Evolutionary conservation across 2,329 filamentous ascomycete genomes (phyloP), one percentile per base, ranked within the genome.

Genomic region (Trichoderma oligosporum): DNA sequence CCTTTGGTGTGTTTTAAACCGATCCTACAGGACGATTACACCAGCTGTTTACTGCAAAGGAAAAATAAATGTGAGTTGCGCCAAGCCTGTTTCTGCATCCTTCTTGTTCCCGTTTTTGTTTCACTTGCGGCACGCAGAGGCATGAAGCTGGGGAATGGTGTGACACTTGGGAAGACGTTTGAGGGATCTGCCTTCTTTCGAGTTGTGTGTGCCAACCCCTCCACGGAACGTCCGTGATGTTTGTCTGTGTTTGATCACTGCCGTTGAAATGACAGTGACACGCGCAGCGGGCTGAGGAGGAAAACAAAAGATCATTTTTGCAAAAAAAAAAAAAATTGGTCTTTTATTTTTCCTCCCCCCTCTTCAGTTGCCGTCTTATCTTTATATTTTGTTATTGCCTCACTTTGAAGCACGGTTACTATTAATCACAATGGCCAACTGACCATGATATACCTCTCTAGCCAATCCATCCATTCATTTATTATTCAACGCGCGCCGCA

Each of bases 101-200:
- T 35, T 45, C 29, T 25, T 36, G 20, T 36, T 20, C n/a, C 25
- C 25, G 3, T 47, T 16, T 20, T 11, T 56, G 45, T 57, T 57
- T 53, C 56, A 39, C 48, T n/a, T 27, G 56, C 41, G 56, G 42
- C 56, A 53, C 56, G 20, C 24, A 36, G 35, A 47, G 56, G 47
- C 46, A 58, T 47, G 47, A 29, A 39, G 41, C 20, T 24, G 25
- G 56, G 38, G 33, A 41, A 58, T 58, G 56, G 56, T 53, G 56
- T 53, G 56, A 57, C 56, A 25, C 14, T 41, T 53, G 12, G 39
- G 41, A 35, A 33, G 47, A 44, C 47, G 47, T 39, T 58, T 39
- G 56, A 41, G 39, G 31, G n/a, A n/a, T n/a, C n/a, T n/a, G n/a
- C n/a, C n/a, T n/a, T n/a, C n/a, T n/a, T n/a, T n/a, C n/a, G n/a